phyloP scores from a whole-genome alignment of 208 protist genomes.

The Leishmania turanica region DNA sequence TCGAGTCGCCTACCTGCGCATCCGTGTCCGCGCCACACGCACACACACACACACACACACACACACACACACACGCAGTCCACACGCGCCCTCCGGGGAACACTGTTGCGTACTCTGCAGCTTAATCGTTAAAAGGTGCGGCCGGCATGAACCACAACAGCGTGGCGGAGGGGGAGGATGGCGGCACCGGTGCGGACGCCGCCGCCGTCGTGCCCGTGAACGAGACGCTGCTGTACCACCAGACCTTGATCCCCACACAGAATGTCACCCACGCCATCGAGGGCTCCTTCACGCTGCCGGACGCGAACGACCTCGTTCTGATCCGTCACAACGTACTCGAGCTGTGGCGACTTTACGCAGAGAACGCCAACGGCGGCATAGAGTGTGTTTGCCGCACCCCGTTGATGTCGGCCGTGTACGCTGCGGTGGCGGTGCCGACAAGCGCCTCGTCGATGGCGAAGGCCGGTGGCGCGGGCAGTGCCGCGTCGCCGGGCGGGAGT shows the following conservation, averaged over 20 bases:
- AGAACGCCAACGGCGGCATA: conserved; percentile 35
- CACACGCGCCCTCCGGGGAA: background rate
- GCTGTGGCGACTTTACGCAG: conserved; percentile 71
- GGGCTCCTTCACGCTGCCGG: conserved; percentile 77
- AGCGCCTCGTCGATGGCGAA: conserved; percentile 34
- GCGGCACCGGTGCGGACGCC: background rate
- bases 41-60: background rate
- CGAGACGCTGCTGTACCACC: conserved; percentile 74
- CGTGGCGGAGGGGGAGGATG: background rate
- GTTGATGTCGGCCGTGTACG: conserved; percentile 61
- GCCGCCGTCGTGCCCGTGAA: conserved; percentile 25
- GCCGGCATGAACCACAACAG: background rate
- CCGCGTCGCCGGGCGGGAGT: background rate
- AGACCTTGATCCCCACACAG: conserved; percentile 83
- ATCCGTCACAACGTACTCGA: conserved; percentile 70
- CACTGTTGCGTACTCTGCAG: background rate
- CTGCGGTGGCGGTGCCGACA: conserved; percentile 69
- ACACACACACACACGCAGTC: background rate
- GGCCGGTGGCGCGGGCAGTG: background rate
- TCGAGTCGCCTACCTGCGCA: background rate
- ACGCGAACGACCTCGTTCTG: conserved; percentile 65
- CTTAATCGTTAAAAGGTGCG: background rate
- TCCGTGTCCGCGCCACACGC: background rate
- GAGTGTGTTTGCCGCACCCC: conserved; percentile 73
- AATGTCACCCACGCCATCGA: conserved; percentile 70